Evolutionary conservation across 495 filamentous ascomycete genomes (phyloP), one percentile per base, ranked within the genome.

Genomic region (Penicillium simplicissimum): DNA sequence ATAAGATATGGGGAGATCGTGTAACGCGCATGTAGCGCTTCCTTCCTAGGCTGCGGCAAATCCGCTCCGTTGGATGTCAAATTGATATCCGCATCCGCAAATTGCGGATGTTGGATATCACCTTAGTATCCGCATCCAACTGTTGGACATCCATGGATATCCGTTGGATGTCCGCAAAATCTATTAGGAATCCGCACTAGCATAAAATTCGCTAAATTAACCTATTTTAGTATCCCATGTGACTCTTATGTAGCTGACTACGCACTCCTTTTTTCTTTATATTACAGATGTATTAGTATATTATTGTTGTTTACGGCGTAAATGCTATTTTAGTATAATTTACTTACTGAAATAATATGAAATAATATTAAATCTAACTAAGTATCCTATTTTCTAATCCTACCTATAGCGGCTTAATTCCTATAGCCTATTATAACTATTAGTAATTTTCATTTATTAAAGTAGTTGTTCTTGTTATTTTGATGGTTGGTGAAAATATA

Each of bases 1-100:
- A n/a, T n/a, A n/a, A n/a, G n/a, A n/a, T n/a, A n/a, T n/a, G n/a
- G n/a, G n/a, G n/a, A n/a, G n/a, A n/a, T n/a, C n/a, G n/a, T n/a
- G n/a, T n/a, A n/a, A n/a, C n/a, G n/a, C n/a, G n/a, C n/a, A n/a
- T n/a, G n/a, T n/a, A n/a, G n/a, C n/a, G n/a, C n/a, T n/a, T n/a
- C n/a, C n/a, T n/a, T n/a, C n/a, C 28, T 42, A 42, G 40, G n/a
- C 40, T 42, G 40, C 40, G 40, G 40, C n/a, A 42, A 42, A 42
- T 42, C 40, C n/a, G 40, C 37, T 40, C 37, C 37, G 37, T 40
- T 40, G 37, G 37, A 40, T 40, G 37, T 40, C 37, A 40, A 40
- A 42, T 0, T 42, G 6, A 42, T 42, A 42, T 42, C 40, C 40
- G n/a, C 40, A 42, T 42, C 40, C 15, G 37, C 37, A 40, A 17